Base-by-base conservation (phyloP, 345 rosid species). In the Psidium guajava region DNA sequence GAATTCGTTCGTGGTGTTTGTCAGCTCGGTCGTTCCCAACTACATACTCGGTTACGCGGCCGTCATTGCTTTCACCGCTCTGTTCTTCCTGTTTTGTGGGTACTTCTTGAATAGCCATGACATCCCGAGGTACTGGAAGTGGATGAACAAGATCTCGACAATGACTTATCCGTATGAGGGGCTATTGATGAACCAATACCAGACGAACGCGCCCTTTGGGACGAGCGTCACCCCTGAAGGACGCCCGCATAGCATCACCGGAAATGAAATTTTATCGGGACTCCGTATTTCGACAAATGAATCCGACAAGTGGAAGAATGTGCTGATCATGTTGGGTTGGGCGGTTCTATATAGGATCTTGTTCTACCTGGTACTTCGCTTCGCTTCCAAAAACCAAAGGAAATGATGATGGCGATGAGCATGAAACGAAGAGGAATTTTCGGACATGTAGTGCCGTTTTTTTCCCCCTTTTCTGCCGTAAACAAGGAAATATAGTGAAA, bases 131-230 rank as follows among this genome's bases (percentile, higher is more conserved):
- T 93, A 93, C 83, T 94, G 96, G 96, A 82, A 54, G 52, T 94
- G 95, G 96, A 93, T 93, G 96, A 94, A 94, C 92, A 92, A 89
- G 91, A 75, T 92, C 82, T 94, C 96, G 27, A 93, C 95, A 6
- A 94, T 94, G 91, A 90, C 95, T 18, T 93, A 94, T 82, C 95
- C 95, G 1, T 94, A 91, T 21, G 96, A 94, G 84, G 95, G 93
- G 74, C 90, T 94, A 16, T 59, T 94, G 90, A 93, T 93, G 96
- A 94, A 94, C 83, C 85, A 94, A 86, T 93, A 85, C 82, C 94
- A 92, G 86, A 92, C 93, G 11, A 1, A 15, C 0, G 50, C 52
- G 0, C 5, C 7, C 2, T 94, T 92, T 42, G 92, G 87, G 49
- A 16, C 0, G 3, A 84, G 82, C 54, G 50, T 24, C 1, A 5